Evolutionary conservation across 2,329 filamentous ascomycete genomes (phyloP).

Genomic region (Rhexocercosporidium sp.): DNA sequence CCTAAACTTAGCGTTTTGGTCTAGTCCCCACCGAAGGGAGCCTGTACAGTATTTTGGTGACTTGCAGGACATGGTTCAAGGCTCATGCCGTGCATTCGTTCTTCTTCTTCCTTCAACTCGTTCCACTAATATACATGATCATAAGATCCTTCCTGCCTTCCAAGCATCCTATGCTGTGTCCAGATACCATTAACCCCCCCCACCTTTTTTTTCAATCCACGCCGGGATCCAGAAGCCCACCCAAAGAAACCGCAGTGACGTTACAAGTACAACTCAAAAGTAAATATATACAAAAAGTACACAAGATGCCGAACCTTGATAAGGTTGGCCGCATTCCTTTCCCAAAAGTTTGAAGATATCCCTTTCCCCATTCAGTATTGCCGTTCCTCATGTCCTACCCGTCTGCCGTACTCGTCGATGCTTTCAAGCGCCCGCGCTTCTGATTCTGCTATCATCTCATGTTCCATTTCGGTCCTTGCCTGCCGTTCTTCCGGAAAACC

Average conservation of each 20-base stretch:
- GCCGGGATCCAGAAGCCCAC: neutral
- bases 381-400: neutral
- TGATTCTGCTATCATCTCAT: neutral
- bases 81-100: no score
- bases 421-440: neutral
- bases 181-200: neutral
- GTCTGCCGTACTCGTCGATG: neutral
- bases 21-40: neutral
- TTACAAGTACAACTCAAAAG: slow-evolving; percentile 9
- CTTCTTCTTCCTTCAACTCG: no score
- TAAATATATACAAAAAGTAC: neutral
- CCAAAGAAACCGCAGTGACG: neutral
- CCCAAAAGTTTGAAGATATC: neutral
- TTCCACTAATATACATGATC: no score
- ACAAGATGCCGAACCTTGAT: neutral
- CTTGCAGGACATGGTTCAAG: no score
- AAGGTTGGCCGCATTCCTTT: neutral
- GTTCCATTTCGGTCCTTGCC: neutral
- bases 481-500: slow-evolving; percentile 4
- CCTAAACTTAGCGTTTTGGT: neutral
- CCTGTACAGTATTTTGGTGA: neutral
- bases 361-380: neutral
- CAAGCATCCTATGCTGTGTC: neutral
- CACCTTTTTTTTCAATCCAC: neutral
- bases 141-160: no score